A percentile compares a stretch with the other conserved stretches of the same genome.
phyloP scores from a whole-genome alignment of 331 rosid genomes.

The Quercus phellos region DNA sequence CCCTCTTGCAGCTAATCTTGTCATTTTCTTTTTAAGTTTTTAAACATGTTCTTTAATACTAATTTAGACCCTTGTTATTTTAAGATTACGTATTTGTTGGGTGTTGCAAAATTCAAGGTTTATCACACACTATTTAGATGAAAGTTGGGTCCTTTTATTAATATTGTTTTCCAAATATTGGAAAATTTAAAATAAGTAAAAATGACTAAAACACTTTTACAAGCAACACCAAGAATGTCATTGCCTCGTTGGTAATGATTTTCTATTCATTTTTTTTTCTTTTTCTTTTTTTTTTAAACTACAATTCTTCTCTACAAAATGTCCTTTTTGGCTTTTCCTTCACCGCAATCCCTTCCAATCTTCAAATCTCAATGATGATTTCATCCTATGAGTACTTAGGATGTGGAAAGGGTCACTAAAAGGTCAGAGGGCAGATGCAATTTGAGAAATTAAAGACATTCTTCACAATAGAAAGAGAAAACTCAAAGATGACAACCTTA shows the following conservation, averaged over 20 bases:
- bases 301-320: too few relatives aligned
- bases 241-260: background rate
- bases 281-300: too few relatives aligned
- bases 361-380: too few relatives aligned
- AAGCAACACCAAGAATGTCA: background rate
- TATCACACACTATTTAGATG: background rate
- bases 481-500: too few relatives aligned
- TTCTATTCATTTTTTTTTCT: background rate
- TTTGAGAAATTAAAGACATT: too few relatives aligned
- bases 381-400: too few relatives aligned
- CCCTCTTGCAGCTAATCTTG: constrained; percentile 10
- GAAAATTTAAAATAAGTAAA: background rate
- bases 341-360: too few relatives aligned
- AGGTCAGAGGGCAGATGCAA: too few relatives aligned
- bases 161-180: background rate
- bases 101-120: background rate
- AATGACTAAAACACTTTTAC: background rate
- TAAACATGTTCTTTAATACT: background rate
- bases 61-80: background rate
- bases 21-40: background rate
- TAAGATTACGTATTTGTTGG: background rate
- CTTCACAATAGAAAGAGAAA: too few relatives aligned
- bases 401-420: too few relatives aligned
- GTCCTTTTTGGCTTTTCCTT: too few relatives aligned
- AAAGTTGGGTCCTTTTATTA: background rate